A percentile compares a stretch with the other conserved stretches of the same genome.
Evolutionary conservation across 225 moss, liverwort and hornwort genomes (phyloP).

Genomic region (Thuidium tamariscinum): DNA sequence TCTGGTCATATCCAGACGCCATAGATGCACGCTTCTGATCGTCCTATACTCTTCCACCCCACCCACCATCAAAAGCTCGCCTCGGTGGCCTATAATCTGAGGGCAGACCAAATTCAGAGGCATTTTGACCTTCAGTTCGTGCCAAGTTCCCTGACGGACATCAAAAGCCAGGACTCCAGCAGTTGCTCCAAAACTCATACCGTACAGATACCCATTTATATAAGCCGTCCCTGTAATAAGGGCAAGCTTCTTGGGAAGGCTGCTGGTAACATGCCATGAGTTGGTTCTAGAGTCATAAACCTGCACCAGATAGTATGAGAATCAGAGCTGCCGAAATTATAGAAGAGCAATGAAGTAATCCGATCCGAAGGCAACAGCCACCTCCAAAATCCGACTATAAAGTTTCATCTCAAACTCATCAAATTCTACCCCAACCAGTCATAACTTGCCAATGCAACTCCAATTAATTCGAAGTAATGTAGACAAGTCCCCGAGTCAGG

Average conservation of each 20-base stretch:
- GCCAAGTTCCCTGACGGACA: slow-evolving; percentile 58
- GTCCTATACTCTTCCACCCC: slow-evolving; percentile 61
- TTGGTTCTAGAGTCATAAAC: slow-evolving; percentile 70
- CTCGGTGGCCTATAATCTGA: slow-evolving; percentile 67
- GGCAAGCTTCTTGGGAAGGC: slow-evolving; percentile 61
- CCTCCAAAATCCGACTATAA: not conserved
- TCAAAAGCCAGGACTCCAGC: slow-evolving; percentile 63
- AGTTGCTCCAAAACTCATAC: slow-evolving; percentile 57
- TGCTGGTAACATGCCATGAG: slow-evolving; percentile 62
- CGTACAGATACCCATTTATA: slow-evolving; percentile 58
- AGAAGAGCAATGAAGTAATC: not conserved
- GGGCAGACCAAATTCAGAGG: slow-evolving; percentile 49
- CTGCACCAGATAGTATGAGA: slow-evolving; percentile 17
- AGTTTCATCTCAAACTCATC: not conserved
- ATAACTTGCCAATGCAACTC: not conserved
- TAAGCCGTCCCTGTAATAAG: slow-evolving; percentile 62
- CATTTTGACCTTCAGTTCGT: slow-evolving; percentile 61
- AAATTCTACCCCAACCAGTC: not conserved
- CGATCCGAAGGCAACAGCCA: not conserved
- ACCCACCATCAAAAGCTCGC: slow-evolving; percentile 74
- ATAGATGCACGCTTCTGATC: slow-evolving; percentile 59
- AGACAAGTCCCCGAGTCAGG: not conserved
- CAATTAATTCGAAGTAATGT: not conserved
- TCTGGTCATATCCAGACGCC: slow-evolving; percentile 51
- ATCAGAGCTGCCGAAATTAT: not conserved